Evolutionary conservation across 106 monocot genomes (phyloP), one percentile per base, ranked within the genome.

Genomic region (Triglochin maritima): DNA sequence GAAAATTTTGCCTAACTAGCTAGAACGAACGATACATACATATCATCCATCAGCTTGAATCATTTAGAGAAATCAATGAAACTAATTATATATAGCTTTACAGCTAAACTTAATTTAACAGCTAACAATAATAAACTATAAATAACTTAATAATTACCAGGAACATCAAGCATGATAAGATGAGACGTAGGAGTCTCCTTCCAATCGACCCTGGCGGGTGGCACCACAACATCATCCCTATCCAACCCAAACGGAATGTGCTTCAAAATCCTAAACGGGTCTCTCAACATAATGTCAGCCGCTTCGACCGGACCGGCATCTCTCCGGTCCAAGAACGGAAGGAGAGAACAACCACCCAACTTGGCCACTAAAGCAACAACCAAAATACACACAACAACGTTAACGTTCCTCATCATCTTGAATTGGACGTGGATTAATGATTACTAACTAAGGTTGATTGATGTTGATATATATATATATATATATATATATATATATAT

Each of bases 131-230:
- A 13, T 12, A 6, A 46, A 48, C n/a, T 47, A 44, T 10, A 6
- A 10, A 5, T 3, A 9, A 43, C 60, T 64, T 15, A n/a, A n/a
- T n/a, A n/a, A n/a, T n/a, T n/a, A 79, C 89, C 85, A 2, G 91
- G 91, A 48, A 92, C 91, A 69, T 92, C 91, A 64, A 92, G 65
- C 59, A 62, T 60, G 73, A 92, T 85, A 51, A 80, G 55, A 60
- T 92, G 91, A 43, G 84, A 69, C 9, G 55, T 62, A 17, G 82
- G 57, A 6, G 91, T 92, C 76, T 92, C 91, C 60, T 85, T 84
- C 91, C 91, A 92, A 70, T 92, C 87, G 42, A 83, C 85, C 4
- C 81, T 54, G 46, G 84, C 91, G 17, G 80, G 72, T 3, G 70
- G 15, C 42, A 82, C 44, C 15, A 56, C 62, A 56, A 72, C 62